A percentile compares a stretch with the other conserved stretches of the same genome.
Evolutionary conservation across 1,139 yeast genomes (phyloP).

Genomic region (Candida tetrigidarum): DNA sequence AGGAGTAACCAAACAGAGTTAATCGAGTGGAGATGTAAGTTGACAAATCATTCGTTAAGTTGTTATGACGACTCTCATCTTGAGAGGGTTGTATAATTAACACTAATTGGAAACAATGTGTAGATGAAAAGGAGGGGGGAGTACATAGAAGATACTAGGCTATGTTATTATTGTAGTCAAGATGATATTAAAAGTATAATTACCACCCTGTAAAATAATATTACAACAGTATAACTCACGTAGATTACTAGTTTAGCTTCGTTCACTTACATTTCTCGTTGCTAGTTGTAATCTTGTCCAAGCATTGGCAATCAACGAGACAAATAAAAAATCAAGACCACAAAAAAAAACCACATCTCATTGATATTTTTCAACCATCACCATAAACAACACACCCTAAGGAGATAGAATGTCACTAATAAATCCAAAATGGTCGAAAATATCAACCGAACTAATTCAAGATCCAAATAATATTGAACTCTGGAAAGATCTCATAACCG

Average conservation of each 20-base stretch:
- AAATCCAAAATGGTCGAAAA: constrained; percentile 17
- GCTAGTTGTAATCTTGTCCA: too few relatives aligned
- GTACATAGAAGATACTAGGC: not conserved
- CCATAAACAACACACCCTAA: not conserved
- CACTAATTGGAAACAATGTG: not conserved
- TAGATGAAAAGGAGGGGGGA: not conserved
- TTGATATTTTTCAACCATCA: not conserved
- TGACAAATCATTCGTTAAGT: too few relatives aligned
- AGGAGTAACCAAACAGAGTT: too few relatives aligned
- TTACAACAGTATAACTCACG: not conserved
- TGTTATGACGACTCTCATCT: too few relatives aligned
- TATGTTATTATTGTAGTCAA: not conserved
- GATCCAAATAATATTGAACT: constrained; percentile 49
- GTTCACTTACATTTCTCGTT: too few relatives aligned
- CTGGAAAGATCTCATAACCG: constrained; percentile 54
- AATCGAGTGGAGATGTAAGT: too few relatives aligned
- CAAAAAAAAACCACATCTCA: not conserved
- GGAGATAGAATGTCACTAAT: constrained; percentile 19
- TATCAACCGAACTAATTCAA: constrained; percentile 35
- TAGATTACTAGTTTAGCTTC: too few relatives aligned
- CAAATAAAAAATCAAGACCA: not conserved
- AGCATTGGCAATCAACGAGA: too few relatives aligned
- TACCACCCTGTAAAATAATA: not conserved
- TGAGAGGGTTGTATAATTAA: too few relatives aligned
- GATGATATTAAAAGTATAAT: too few relatives aligned